A percentile compares a stretch with the other conserved stretches of the same genome.
These are phyloP conservation scores for Dactylellina leptospora DNA, from an alignment of 2,329 filamentous ascomycete species.

Conservation along the genomic window DNA sequence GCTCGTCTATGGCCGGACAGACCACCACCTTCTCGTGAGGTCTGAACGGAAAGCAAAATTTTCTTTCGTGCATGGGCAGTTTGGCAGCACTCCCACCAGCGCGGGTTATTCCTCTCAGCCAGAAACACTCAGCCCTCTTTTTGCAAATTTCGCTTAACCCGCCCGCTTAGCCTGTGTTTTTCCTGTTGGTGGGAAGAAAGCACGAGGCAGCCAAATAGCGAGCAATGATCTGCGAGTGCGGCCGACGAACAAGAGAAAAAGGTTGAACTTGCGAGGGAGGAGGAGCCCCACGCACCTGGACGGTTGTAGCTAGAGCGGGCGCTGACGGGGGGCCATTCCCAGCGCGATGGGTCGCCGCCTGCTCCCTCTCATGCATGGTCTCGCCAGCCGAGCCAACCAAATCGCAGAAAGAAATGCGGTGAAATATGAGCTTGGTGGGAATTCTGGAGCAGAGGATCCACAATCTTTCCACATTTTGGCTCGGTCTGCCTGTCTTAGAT, in stretches of 20 bases:
- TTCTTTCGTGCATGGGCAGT: constrained; percentile 29
- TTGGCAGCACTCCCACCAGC: constrained; percentile 31
- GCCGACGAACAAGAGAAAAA: constrained; percentile 18
- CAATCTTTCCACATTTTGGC: constrained; percentile 39
- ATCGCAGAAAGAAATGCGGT: constrained; percentile 34
- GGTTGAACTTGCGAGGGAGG: constrained; percentile 39
- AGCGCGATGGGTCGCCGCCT: constrained; percentile 54
- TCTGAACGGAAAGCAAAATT: constrained; percentile 37
- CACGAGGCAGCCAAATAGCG: constrained; percentile 47
- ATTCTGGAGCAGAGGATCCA: constrained; percentile 35
- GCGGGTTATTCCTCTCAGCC: constrained; percentile 34
- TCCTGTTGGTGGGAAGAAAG: constrained; percentile 52
- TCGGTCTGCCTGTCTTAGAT: constrained; percentile 50
- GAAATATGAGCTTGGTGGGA: constrained; percentile 51
- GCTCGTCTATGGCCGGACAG: constrained; percentile 19
- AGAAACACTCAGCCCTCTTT: constrained; percentile 54
- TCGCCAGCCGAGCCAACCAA: constrained; percentile 52
- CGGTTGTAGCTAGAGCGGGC: constrained; percentile 38
- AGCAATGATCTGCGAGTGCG: constrained; percentile 28
- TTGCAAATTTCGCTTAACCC: constrained; percentile 53
- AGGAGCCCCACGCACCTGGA: constrained; percentile 53
- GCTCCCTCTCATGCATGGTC: constrained; percentile 52
- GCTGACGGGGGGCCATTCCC: constrained; percentile 38
- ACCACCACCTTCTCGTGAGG: constrained; percentile 24
- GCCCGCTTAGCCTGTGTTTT: constrained; percentile 41